These are phyloP conservation scores for Prunus campanulata DNA, from an alignment of 306 rosid species.

Conservation along the genomic window DNA sequence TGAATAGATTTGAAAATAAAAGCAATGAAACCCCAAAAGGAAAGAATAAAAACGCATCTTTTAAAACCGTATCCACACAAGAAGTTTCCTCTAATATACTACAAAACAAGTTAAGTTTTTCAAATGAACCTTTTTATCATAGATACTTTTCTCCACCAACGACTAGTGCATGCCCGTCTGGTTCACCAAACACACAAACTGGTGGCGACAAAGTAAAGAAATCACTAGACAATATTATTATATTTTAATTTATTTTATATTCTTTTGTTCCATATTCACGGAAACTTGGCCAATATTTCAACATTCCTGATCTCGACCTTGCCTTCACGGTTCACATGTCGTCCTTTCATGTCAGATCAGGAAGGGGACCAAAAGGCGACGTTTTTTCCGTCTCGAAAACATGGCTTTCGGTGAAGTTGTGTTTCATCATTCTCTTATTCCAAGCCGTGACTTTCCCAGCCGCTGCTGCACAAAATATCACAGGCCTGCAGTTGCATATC, in stretches of 20 bases:
- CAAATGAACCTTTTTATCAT: too few species aligned
- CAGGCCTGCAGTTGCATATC: slow-evolving; percentile 41
- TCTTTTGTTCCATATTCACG: background rate
- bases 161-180: slow-evolving; percentile 5
- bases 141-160: background rate
- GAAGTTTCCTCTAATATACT: too few species aligned
- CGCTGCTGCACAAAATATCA: background rate
- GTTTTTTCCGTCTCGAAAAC: background rate
- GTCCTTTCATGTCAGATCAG: background rate
- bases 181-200: slow-evolving; percentile 10
- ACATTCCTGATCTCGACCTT: background rate
- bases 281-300: slow-evolving; percentile 12
- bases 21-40: too few species aligned
- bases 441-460: background rate
- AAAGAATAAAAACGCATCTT: too few species aligned
- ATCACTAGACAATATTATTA: background rate
- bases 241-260: background rate
- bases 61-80: too few species aligned
- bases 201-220: slow-evolving; percentile 26
- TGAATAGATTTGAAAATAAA: too few species aligned
- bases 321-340: slow-evolving; percentile 13
- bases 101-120: too few species aligned
- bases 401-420: background rate
- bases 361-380: background rate
- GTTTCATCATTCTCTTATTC: background rate